Evolutionary conservation across 192 early-diverging fungal species (phyloP), one percentile per base, ranked within the genome.

Genomic region (Paraglomus brasilianum): DNA sequence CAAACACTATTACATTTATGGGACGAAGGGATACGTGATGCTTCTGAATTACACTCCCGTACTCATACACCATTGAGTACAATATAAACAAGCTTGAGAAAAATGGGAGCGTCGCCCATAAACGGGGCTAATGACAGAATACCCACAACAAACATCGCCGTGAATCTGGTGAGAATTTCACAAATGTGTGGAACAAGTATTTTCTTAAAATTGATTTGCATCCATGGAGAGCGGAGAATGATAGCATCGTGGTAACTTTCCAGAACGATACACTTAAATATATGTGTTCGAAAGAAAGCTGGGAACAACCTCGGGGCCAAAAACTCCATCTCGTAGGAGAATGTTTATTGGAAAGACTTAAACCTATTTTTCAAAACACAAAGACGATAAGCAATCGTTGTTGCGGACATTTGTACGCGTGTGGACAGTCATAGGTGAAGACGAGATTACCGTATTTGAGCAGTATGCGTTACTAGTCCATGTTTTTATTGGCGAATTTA

Each of bases 331-430:
- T 61, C 24, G 59, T 44, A 43, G 59, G 30, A 61, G 59, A 61
- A 61, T n/a, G 42, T 45, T 61, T 61, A 61, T 61, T 61, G 59
- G 59, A 61, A 15, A 61, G 59, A 39, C 59, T 61, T 61, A 61
- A 42, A 10, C 59, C 51, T 17, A 22, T 61, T 44, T 61, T 61
- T 42, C 59, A 61, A 61, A 61, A 61, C 21, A 44, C 17, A 43
- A 61, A 61, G 24, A 61, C 46, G 41, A 61, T n/a, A 61, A 61
- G 39, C 59, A 44, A 22, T 21, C 59, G 42, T 61, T 43, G 36
- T 61, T 45, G 15, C 41, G 24, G 42, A 61, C 40, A 39, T 61
- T 44, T 61, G 59, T 22, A n/a, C 59, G 46, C 11, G 59, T 61
- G 42, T 43, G 59, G 17, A 39, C 40, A 61, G 17, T 6, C 46